Conservation (phyloP, 805 yeast species). For the Starmerella vitae region DNA sequence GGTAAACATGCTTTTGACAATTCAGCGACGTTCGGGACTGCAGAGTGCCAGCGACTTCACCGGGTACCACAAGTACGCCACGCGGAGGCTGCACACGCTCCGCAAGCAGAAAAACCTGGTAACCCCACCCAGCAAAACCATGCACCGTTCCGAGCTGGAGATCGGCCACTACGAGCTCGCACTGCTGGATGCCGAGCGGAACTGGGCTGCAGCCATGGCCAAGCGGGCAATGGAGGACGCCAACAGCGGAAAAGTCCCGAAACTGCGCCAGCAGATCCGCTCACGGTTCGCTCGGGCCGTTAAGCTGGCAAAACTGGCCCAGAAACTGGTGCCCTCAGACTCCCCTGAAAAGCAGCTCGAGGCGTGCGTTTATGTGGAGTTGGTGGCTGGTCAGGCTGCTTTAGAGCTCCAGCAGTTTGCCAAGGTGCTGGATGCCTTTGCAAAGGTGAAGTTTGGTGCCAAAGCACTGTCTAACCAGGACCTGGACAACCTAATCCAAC, state of each 20-base stretch:
- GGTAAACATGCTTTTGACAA: neutral
- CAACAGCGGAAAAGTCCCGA: constrained; percentile 33
- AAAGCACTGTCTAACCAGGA: constrained; percentile 35
- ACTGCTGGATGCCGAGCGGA: constrained; percentile 58
- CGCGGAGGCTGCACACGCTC: constrained; percentile 45
- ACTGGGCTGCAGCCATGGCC: constrained; percentile 55
- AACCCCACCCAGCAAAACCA: constrained; percentile 45
- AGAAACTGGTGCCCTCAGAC: constrained; percentile 9
- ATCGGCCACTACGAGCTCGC: constrained; percentile 42
- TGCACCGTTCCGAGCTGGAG: constrained; percentile 34
- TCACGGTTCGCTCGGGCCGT: constrained; percentile 59
- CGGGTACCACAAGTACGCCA: constrained; percentile 50
- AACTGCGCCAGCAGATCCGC: constrained; percentile 33
- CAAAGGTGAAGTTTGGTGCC: constrained; percentile 50
- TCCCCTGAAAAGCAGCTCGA: constrained; percentile 17
- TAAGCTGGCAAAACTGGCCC: constrained; percentile 33
- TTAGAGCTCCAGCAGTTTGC: constrained; percentile 45
- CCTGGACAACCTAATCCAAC: constrained; percentile 43
- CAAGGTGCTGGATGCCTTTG: constrained; percentile 37
- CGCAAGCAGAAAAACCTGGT: constrained; percentile 53
- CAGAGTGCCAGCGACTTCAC: constrained; percentile 55
- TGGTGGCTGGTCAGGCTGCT: constrained; percentile 40
- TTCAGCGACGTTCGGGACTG: constrained; percentile 26
- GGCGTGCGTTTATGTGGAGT: constrained; percentile 27
- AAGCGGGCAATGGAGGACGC: constrained; percentile 42